Conservation (phyloP, 2,329 filamentous ascomycete genomes). For the Phoma sp. region DNA sequence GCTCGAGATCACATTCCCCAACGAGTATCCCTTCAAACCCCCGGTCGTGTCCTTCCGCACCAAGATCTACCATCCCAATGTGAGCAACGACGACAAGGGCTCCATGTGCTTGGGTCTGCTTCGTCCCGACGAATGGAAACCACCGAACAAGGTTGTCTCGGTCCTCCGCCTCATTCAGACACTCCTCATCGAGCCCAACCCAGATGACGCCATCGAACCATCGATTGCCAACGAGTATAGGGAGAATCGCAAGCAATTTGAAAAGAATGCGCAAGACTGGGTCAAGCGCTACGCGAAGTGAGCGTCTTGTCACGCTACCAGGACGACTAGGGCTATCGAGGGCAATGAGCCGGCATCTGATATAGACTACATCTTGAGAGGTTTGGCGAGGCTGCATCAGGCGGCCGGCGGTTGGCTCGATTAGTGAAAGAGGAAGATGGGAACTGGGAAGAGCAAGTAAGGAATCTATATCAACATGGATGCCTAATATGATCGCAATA, state of each 20-base stretch:
- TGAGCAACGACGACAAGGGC: conserved; percentile 84
- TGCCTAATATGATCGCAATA: background rate
- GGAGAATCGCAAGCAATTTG: conserved; percentile 69
- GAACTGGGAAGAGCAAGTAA: conserved; percentile 7
- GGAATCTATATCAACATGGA: conserved; percentile 7
- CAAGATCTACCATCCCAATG: conserved; percentile 94
- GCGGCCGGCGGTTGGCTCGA: conserved; percentile 14
- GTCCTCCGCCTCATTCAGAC: conserved; percentile 79
- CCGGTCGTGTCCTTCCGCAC: conserved; percentile 80
- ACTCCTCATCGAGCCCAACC: conserved; percentile 79
- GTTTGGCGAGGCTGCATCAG: conserved; percentile 37
- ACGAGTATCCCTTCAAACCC: conserved; percentile 89
- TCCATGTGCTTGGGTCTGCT: conserved; percentile 86
- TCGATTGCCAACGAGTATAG: conserved; percentile 85
- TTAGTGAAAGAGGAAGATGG: background rate
- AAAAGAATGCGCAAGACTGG: conserved; percentile 76
- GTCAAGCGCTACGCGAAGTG: conserved; percentile 72
- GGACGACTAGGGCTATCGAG: background rate
- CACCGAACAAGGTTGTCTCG: conserved; percentile 74
- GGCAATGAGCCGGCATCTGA: background rate
- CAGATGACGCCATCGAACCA: conserved; percentile 87
- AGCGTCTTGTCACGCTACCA: conserved; percentile 13
- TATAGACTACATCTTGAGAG: conserved; percentile 36
- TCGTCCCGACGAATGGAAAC: conserved; percentile 90
- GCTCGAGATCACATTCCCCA: conserved; percentile 73